A percentile compares a stretch with the other conserved stretches of the same genome.
These are phyloP conservation scores for Barbatosphaeria neglecta DNA, from an alignment of 495 filamentous ascomycete species.

Conservation along the genomic window DNA sequence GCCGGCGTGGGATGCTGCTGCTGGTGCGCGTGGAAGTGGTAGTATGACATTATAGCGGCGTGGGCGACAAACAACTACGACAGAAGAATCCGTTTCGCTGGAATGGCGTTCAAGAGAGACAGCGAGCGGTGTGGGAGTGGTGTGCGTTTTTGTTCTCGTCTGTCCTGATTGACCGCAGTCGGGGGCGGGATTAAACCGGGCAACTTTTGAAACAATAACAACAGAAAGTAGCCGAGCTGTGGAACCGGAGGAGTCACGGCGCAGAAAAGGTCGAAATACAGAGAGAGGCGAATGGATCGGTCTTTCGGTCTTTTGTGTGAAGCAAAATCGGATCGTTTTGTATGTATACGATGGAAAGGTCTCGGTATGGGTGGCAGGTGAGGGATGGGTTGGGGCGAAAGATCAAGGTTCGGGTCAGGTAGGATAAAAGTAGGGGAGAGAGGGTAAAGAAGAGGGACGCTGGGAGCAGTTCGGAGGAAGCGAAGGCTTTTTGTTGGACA, in stretches of 20 bases:
- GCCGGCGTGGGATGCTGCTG: conserved; percentile 52
- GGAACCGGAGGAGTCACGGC: too few relatives aligned
- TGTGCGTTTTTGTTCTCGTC: too few relatives aligned
- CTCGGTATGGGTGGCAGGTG: conserved; percentile 12
- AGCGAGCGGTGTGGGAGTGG: too few relatives aligned
- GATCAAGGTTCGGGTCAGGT: conserved; percentile 1
- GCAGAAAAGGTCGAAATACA: too few relatives aligned
- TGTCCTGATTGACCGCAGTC: too few relatives aligned
- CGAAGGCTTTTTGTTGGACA: conserved; percentile 25
- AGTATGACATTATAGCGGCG: conserved; percentile 58
- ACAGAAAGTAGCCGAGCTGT: too few relatives aligned
- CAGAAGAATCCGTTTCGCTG: conserved; percentile 9
- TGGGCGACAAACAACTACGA: conserved; percentile 1
- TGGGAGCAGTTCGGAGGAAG: conserved; percentile 22
- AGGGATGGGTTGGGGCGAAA: conserved; percentile 11
- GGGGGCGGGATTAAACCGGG: too few relatives aligned
- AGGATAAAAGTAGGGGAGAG: conserved; percentile 19
- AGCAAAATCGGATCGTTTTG: not conserved
- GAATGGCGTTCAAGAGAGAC: too few relatives aligned
- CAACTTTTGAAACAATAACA: too few relatives aligned
- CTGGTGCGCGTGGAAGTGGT: conserved; percentile 54
- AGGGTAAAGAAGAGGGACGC: conserved; percentile 18
- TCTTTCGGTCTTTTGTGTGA: conserved; percentile 3
- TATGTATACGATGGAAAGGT: not conserved
- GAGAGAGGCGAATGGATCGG: too few relatives aligned